Evolutionary conservation across 2,329 filamentous ascomycete species (phyloP).

Genomic region (Tolypocladium nubicola): DNA sequence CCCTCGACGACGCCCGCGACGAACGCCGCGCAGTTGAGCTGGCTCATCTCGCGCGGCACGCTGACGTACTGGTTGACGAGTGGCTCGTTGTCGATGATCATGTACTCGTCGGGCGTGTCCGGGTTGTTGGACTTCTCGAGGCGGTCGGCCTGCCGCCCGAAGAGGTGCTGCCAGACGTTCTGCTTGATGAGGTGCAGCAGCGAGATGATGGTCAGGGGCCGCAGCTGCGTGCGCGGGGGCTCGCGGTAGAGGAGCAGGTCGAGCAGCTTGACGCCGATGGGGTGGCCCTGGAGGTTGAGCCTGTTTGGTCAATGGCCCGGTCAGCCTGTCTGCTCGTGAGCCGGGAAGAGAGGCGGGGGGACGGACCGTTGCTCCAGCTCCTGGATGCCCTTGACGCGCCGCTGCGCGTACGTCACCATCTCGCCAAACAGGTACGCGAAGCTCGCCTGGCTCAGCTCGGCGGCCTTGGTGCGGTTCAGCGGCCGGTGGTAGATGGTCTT

Average conservation of each 20-base stretch:
- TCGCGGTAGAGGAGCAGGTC: constrained; percentile 88
- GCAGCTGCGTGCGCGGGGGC: constrained; percentile 55
- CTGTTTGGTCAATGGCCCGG: constrained; percentile 29
- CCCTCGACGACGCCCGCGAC: constrained; percentile 94
- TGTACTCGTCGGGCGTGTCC: constrained; percentile 86
- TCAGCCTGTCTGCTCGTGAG: background rate
- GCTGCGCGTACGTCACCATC: constrained; percentile 93
- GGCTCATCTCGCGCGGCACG: constrained; percentile 89
- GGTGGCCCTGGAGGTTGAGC: constrained; percentile 84
- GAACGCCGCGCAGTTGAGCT: constrained; percentile 92
- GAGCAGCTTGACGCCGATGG: constrained; percentile 85
- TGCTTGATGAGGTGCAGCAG: constrained; percentile 94
- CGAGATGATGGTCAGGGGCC: constrained; percentile 79
- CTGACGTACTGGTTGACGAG: constrained; percentile 90
- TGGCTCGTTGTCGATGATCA: constrained; percentile 98
- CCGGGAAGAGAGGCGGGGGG: background rate
- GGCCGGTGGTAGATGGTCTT: constrained; percentile 98
- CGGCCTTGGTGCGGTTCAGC: constrained; percentile 77
- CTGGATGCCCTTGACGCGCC: constrained; percentile 80
- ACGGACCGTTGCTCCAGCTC: constrained; percentile 81
- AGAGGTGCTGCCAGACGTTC: constrained; percentile 84
- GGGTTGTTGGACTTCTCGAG: constrained; percentile 80
- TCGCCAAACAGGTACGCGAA: constrained; percentile 95
- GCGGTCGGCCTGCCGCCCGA: constrained; percentile 80
- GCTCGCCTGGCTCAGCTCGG: constrained; percentile 83